Conservation (phyloP, 768 basidiomycete genomes). For the Russula ochroleuca region DNA sequence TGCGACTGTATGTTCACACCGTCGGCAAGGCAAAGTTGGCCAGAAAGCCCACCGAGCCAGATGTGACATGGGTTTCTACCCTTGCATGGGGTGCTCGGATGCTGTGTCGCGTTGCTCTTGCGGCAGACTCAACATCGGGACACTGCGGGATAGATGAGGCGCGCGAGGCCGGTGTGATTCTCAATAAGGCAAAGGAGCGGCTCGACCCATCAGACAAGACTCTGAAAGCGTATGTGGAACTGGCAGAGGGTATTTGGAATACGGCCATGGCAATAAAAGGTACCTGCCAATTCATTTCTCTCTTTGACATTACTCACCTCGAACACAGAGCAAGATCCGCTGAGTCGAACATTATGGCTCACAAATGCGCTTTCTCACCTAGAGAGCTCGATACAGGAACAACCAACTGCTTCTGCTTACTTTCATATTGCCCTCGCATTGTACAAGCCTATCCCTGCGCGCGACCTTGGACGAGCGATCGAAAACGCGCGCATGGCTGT, state of each 20-base stretch:
- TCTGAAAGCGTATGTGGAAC: slow-evolving; percentile 53
- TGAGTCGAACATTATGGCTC: slow-evolving; percentile 56
- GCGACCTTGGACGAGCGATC: slow-evolving; percentile 65
- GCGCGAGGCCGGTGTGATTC: slow-evolving; percentile 54
- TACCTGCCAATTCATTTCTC: slow-evolving; percentile 31
- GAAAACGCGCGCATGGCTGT: slow-evolving; percentile 65
- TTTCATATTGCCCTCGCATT: slow-evolving; percentile 81
- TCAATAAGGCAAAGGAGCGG: slow-evolving; percentile 58
- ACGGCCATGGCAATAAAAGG: slow-evolving; percentile 68
- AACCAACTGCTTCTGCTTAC: slow-evolving; percentile 54
- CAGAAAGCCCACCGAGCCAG: slow-evolving; percentile 53
- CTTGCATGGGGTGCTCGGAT: slow-evolving; percentile 74
- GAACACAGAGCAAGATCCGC: slow-evolving; percentile 59
- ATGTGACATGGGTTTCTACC: slow-evolving; percentile 70
- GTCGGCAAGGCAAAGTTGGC: slow-evolving; percentile 80
- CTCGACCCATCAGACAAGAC: slow-evolving; percentile 47
- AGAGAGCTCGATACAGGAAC: slow-evolving; percentile 43
- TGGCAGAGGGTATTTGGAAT: slow-evolving; percentile 72
- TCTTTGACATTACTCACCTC: neutral
- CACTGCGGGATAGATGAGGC: slow-evolving; percentile 49
- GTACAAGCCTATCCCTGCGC: slow-evolving; percentile 56
- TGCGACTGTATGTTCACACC: slow-evolving; percentile 78
- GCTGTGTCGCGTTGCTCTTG: slow-evolving; percentile 53
- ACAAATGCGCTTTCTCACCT: slow-evolving; percentile 52
- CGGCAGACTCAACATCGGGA: slow-evolving; percentile 21